Conservation (phyloP, 106 monocot genomes). For the Hemerocallis citrina region DNA sequence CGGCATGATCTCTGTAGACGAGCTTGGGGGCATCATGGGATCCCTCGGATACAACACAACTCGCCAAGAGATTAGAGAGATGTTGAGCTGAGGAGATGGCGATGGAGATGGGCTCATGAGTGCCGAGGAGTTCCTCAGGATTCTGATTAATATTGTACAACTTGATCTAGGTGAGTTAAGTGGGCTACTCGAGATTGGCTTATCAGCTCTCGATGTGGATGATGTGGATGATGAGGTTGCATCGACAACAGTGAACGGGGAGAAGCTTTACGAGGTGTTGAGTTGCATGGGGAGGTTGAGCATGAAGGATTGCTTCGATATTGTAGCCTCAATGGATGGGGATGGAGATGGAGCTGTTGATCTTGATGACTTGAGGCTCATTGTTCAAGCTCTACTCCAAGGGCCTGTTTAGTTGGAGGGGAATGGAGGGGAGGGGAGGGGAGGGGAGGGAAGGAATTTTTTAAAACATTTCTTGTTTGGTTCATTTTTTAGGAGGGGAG, state of each 20-base stretch:
- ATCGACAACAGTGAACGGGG: constrained; percentile 13
- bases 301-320: constrained; percentile 34
- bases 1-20: constrained; percentile 27
- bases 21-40: constrained; percentile 36
- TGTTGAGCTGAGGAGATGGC: constrained; percentile 16
- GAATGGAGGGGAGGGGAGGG: too few relatives aligned
- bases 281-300: constrained; percentile 9
- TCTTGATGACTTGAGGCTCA: constrained; percentile 29
- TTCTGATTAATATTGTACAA: constrained; percentile 13
- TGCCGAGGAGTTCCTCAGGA: constrained; percentile 23
- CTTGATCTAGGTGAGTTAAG: constrained; percentile 21
- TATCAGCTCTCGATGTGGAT: constrained; percentile 5
- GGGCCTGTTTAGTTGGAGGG: too few relatives aligned
- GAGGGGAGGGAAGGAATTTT: too few relatives aligned
- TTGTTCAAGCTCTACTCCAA: constrained; percentile 21
- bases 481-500: too few relatives aligned
- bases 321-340: constrained; percentile 32
- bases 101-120: constrained; percentile 25
- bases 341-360: constrained; percentile 39
- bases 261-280: constrained; percentile 32
- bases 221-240: not conserved
- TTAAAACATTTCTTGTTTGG: too few relatives aligned
- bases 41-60: constrained; percentile 28
- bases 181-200: constrained; percentile 16
- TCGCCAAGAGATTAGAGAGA: constrained; percentile 13